These are phyloP conservation scores for Penicillium aurantiogriseum DNA, from an alignment of 2,329 filamentous ascomycete species.

Conservation along the genomic window DNA sequence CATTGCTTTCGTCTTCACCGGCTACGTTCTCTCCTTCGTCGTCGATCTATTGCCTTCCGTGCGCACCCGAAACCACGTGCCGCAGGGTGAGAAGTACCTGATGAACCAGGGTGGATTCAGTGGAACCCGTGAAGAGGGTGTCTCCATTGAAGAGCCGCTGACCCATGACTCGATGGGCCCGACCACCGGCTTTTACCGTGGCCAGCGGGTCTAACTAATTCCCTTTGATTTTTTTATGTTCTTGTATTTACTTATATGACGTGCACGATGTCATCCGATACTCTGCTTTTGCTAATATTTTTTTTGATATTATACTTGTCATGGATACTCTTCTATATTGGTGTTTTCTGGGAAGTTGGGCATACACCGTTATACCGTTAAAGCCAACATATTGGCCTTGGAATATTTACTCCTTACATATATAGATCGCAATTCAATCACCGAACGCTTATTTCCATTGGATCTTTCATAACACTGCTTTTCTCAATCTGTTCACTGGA, in stretches of 20 bases:
- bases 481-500: neutral
- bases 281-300: slow-evolving; percentile 1
- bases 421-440: neutral
- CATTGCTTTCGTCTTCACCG: slow-evolving; percentile 79
- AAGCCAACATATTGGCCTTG: neutral
- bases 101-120: slow-evolving; percentile 20
- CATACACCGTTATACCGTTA: neutral
- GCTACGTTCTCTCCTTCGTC: slow-evolving; percentile 83
- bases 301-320: neutral
- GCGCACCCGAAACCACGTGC: slow-evolving; percentile 54
- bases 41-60: slow-evolving; percentile 82
- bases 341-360: neutral
- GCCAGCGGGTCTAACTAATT: slow-evolving; percentile 25
- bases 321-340: neutral
- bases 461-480: neutral
- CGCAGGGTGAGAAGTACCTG: slow-evolving; percentile 42
- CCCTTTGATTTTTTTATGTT: neutral
- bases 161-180: slow-evolving; percentile 41
- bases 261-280: slow-evolving; percentile 8
- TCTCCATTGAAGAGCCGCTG: slow-evolving; percentile 37
- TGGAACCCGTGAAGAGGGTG: slow-evolving; percentile 8
- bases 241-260: slow-evolving; percentile 4
- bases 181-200: slow-evolving; percentile 29
- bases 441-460: neutral
- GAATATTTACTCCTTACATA: neutral